Percentiles rank a stretch among this genome's conserved stretches.
These are phyloP conservation scores for Phaeophleospora eucalypticola DNA, from an alignment of 2,329 filamentous ascomycete genomes.

Conservation along the genomic window DNA sequence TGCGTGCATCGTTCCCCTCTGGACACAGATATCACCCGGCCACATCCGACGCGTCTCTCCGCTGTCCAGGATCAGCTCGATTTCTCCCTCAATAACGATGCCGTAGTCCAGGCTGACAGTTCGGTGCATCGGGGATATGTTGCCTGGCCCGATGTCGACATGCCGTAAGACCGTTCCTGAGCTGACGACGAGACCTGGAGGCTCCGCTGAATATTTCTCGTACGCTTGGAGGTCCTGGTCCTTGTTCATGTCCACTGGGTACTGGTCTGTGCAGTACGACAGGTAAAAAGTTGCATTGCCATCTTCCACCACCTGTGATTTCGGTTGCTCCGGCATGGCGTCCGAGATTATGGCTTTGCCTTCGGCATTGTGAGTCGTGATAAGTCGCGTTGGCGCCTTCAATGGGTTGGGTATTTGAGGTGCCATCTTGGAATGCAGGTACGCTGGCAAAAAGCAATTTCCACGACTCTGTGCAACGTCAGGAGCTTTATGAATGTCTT, in stretches of 20 bases:
- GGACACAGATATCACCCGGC: constrained; percentile 31
- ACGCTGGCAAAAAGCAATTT: background rate
- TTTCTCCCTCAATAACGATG: constrained; percentile 31
- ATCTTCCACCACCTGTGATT: constrained; percentile 31
- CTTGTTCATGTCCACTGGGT: constrained; percentile 44
- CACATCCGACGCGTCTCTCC: constrained; percentile 30
- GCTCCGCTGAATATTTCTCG: constrained; percentile 38
- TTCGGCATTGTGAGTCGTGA: constrained; percentile 28
- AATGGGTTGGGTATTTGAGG: constrained; percentile 5
- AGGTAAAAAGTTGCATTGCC: constrained; percentile 45
- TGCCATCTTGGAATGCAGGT: constrained; percentile 9
- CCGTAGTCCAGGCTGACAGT: constrained; percentile 34
- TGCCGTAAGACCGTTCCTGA: constrained; percentile 43
- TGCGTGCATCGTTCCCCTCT: constrained; percentile 34
- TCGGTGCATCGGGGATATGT: constrained; percentile 29
- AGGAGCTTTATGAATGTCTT: no score
- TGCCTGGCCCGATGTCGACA: constrained; percentile 25
- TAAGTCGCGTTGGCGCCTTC: constrained; percentile 18
- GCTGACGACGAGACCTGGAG: constrained; percentile 48
- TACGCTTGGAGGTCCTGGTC: constrained; percentile 48
- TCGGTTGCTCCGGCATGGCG: constrained; percentile 20
- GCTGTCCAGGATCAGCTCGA: constrained; percentile 31
- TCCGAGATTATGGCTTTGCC: constrained; percentile 29
- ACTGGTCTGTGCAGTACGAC: constrained; percentile 47
- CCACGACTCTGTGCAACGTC: background rate